phyloP scores from a whole-genome alignment of 805 yeast genomes.

The Candida anglica region DNA sequence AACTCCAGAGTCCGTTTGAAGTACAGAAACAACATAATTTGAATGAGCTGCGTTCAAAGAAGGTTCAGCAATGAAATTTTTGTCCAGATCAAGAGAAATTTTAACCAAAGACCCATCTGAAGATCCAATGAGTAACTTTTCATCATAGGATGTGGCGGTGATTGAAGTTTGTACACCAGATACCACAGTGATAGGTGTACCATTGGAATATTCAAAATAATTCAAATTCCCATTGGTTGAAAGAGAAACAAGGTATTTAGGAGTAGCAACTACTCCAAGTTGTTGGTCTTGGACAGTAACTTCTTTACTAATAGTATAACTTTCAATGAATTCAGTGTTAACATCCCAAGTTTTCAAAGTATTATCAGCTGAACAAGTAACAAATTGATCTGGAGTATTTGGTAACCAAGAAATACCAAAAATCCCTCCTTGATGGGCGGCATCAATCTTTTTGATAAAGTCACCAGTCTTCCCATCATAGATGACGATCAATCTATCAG shows the following conservation, averaged over 20 bases:
- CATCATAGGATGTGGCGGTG: conserved; percentile 48
- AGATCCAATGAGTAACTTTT: conserved; percentile 57
- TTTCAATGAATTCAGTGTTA: conserved; percentile 29
- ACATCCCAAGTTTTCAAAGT: conserved; percentile 58
- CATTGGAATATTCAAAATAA: conserved; percentile 42
- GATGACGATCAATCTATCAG: conserved; percentile 71
- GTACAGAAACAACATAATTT: conserved; percentile 61
- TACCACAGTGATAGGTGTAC: conserved; percentile 37
- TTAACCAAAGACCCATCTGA: conserved; percentile 71
- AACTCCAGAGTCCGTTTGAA: conserved; percentile 16
- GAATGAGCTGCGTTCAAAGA: conserved; percentile 45
- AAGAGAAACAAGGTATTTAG: conserved; percentile 57
- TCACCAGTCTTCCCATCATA: conserved; percentile 92
- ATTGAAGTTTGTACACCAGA: conserved; percentile 82
- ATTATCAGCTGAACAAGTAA: conserved; percentile 82
- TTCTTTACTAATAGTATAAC: conserved; percentile 45
- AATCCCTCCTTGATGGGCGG: conserved; percentile 76
- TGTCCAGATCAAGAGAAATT: conserved; percentile 44
- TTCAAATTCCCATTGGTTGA: conserved; percentile 71
- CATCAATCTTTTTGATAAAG: conserved; percentile 45
- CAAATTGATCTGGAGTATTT: conserved; percentile 52
- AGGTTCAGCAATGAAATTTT: conserved; percentile 26
- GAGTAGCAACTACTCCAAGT: conserved; percentile 73
- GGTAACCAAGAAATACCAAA: conserved; percentile 69
- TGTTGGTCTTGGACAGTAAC: conserved; percentile 60